Base-by-base conservation (phyloP, 2,329 filamentous ascomycete species). In the Pestalotiopsis fici region DNA sequence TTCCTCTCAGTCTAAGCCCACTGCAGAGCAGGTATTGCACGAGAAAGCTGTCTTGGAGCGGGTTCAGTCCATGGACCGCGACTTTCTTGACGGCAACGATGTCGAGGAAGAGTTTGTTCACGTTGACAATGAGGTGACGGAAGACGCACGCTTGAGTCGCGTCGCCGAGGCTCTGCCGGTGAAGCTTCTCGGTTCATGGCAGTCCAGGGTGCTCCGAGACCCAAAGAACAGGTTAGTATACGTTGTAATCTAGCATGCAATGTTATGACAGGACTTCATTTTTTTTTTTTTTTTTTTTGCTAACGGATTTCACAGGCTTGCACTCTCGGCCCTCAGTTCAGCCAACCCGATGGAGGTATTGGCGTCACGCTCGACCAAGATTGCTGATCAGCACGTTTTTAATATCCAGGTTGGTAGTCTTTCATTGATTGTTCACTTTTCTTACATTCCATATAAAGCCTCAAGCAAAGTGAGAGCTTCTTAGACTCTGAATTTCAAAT, bases 301-400 rank as follows among this genome's bases (percentile, higher is more conserved):
- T 27, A 15, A 13, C 9, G 7, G n/a, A 12, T 4, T 59, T 15
- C 27, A 2, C 65, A 93, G 92, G 69, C 89, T 97, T 15, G 93
- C 93, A 4, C 85, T 96, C 39, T 89, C 90, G 1, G 92, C 92
- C 2, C 83, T 97, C 62, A 90, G 88, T 76, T 84, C 87, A 11
- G 89, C 90, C 70, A 86, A 93, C 69, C 90, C 92, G 6, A 86
- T 86, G 67, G 80, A 87, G 12, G 85, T 94, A 57, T 85, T 97
- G 56, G 85, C 87, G 65, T 91, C 90, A 54, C 87, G 87, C 9
- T 81, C 88, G 0, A 83, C 90, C 31, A 81, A 87, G 65, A 87
- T 93, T 68, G 80, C 86, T 54, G 91, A 96, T 76, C 91, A 89
- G 65, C 94, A 97, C 66, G 86, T 92, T 69, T 97, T 94, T 88